These are phyloP conservation scores for Hyparrhenia diplandra DNA, from an alignment of 176 grass and related monocot genomes.

Conservation along the genomic window DNA sequence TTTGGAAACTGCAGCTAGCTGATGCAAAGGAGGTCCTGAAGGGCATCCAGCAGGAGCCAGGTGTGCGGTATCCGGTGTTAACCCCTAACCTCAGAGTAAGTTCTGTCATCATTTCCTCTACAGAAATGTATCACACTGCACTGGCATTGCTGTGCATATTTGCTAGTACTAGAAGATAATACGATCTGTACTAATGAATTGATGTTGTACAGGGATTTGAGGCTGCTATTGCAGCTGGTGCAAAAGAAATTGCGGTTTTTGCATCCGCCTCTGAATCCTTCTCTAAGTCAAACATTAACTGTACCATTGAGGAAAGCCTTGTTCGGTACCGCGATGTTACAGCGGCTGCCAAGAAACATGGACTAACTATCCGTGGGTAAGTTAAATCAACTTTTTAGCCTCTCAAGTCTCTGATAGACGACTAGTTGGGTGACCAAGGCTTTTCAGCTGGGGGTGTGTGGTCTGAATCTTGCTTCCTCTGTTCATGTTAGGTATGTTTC, in stretches of 20 bases:
- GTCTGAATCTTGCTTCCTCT: slow-evolving; percentile 6
- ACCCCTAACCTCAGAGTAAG: slow-evolving; percentile 94
- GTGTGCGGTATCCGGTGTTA: slow-evolving; percentile 65
- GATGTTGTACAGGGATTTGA: slow-evolving; percentile 64
- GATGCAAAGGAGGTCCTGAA: slow-evolving; percentile 90
- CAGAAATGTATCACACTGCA: not conserved
- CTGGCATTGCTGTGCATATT: not conserved
- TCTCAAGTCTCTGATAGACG: not conserved
- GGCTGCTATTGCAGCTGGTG: slow-evolving; percentile 73
- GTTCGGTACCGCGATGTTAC: slow-evolving; percentile 57
- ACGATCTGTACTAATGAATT: not conserved
- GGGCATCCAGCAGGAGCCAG: slow-evolving; percentile 42
- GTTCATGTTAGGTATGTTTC: slow-evolving; percentile 67
- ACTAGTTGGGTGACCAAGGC: not conserved
- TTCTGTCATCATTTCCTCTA: not conserved
- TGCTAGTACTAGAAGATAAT: not conserved
- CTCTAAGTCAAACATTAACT: slow-evolving; percentile 84
- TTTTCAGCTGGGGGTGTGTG: not conserved
- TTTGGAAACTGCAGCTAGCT: slow-evolving; percentile 57
- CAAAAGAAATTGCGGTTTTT: slow-evolving; percentile 81
- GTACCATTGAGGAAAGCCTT: slow-evolving; percentile 79
- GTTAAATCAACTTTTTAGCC: not conserved
- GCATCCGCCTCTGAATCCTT: slow-evolving; percentile 91
- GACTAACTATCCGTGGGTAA: slow-evolving; percentile 73
- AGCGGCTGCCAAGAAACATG: slow-evolving; percentile 54